Percentiles rank a stretch among this genome's conserved stretches.
phyloP scores from a whole-genome alignment of 2,329 filamentous ascomycete species.

The Diaporthe sp. region DNA sequence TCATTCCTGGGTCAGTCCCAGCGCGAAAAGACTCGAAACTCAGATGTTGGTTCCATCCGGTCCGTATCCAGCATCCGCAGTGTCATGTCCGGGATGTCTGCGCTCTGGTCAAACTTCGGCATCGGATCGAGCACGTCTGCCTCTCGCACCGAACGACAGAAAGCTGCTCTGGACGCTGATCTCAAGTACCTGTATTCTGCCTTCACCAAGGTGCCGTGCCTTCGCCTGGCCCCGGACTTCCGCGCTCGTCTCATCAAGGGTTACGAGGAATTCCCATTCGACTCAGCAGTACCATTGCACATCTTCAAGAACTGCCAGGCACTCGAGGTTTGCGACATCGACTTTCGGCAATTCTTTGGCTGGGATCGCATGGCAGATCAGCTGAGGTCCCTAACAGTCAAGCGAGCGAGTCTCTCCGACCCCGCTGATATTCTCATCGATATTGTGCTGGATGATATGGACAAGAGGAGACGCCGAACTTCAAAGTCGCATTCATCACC shows the following conservation, averaged over 20 bases:
- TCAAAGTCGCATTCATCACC: conserved; percentile 88
- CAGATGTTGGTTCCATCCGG: conserved; percentile 91
- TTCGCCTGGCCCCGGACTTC: conserved; percentile 92
- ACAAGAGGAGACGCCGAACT: conserved; percentile 88
- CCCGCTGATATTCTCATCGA: conserved; percentile 90
- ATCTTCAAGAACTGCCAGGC: conserved; percentile 97
- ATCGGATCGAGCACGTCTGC: conserved; percentile 83
- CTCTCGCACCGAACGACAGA: conserved; percentile 90
- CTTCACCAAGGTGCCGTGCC: conserved; percentile 96
- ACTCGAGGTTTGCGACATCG: conserved; percentile 93
- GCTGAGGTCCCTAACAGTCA: conserved; percentile 88
- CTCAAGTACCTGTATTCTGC: conserved; percentile 97
- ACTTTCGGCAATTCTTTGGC: conserved; percentile 96
- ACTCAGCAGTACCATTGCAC: conserved; percentile 95
- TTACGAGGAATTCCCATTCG: conserved; percentile 98
- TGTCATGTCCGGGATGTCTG: conserved; percentile 97
- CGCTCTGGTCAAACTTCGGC: conserved; percentile 90
- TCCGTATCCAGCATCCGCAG: conserved; percentile 97
- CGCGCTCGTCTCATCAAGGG: conserved; percentile 90
- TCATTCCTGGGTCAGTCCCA: conserved; percentile 92
- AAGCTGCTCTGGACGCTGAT: conserved; percentile 85
- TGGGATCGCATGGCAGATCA: conserved; percentile 97
- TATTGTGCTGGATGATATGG: conserved; percentile 96
- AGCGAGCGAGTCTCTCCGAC: conserved; percentile 88
- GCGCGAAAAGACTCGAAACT: conserved; percentile 80